Evolutionary conservation across 345 rosid species (phyloP).

Genomic region (Gossypium sturtianum): DNA sequence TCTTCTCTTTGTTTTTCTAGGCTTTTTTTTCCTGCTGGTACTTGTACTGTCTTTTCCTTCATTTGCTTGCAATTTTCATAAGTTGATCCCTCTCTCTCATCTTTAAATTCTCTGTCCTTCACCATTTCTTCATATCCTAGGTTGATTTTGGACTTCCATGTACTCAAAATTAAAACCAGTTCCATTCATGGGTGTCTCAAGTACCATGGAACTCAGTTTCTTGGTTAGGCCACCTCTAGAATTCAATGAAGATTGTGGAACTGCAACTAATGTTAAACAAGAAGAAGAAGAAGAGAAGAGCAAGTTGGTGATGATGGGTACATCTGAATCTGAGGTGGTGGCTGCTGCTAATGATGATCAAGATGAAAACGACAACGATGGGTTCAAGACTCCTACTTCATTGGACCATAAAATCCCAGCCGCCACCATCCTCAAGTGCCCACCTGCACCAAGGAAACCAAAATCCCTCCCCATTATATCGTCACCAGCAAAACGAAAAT

Average conservation of each 20-base stretch:
- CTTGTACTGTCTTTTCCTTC: background rate
- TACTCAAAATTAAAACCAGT: conserved; percentile 18
- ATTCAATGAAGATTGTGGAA: conserved; percentile 24
- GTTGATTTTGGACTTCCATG: conserved; percentile 10
- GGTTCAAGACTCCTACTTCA: conserved; percentile 63
- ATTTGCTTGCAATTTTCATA: too few relatives aligned
- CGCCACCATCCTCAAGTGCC: conserved; percentile 25
- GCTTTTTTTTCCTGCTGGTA: background rate
- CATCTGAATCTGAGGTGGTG: conserved; percentile 21
- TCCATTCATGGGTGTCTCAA: conserved; percentile 28
- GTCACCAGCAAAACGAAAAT: conserved; percentile 24
- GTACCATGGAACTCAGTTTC: conserved; percentile 39
- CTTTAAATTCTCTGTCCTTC: background rate
- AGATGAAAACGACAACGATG: conserved; percentile 17
- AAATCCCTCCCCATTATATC: conserved; percentile 31
- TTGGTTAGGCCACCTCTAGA: conserved; percentile 27
- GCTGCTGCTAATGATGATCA: conserved; percentile 10
- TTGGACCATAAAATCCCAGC: conserved; percentile 34
- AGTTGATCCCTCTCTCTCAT: background rate
- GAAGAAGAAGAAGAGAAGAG: conserved; percentile 22
- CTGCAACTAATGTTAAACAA: conserved; percentile 16
- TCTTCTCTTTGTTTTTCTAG: background rate
- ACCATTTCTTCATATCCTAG: background rate
- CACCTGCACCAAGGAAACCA: conserved; percentile 72
- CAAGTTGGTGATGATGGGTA: conserved; percentile 12